These are phyloP conservation scores for Linnemannia elongata DNA, from an alignment of 192 early-diverging fungal species.

Conservation along the genomic window DNA sequence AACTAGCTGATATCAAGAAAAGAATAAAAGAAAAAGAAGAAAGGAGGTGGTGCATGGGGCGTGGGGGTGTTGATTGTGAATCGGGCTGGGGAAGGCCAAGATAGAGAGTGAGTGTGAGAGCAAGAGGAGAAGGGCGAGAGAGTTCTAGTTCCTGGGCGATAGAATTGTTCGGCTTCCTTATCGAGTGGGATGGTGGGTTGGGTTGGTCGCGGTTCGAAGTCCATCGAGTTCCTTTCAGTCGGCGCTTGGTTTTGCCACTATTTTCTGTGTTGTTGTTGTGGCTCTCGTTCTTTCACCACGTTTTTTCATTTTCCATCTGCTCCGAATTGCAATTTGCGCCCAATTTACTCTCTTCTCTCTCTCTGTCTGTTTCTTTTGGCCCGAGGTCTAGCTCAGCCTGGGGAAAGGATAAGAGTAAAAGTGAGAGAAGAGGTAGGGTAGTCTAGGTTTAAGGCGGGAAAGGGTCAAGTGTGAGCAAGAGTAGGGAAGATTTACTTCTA, in stretches of 20 bases:
- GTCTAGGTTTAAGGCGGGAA: background rate
- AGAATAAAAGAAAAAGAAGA: background rate
- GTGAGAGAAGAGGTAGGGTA: too few species aligned
- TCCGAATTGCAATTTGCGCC: slow-evolving; percentile 6
- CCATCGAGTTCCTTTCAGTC: background rate
- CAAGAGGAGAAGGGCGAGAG: background rate
- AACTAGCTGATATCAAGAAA: background rate
- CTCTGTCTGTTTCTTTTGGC: background rate
- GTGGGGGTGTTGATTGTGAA: background rate
- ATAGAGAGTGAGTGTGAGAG: too few species aligned
- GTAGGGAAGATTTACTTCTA: background rate
- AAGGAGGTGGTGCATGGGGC: background rate
- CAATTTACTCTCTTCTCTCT: background rate
- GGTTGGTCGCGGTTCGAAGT: background rate
- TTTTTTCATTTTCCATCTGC: background rate
- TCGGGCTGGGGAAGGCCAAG: background rate
- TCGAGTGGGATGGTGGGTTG: background rate
- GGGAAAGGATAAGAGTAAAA: background rate
- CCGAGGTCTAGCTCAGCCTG: slow-evolving; percentile 1
- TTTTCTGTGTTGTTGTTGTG: background rate
- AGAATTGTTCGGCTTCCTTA: background rate
- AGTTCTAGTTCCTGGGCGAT: background rate
- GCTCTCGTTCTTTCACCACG: background rate
- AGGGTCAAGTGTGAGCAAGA: background rate
- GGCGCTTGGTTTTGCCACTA: background rate